Evolutionary conservation across 495 filamentous ascomycete species (phyloP), one percentile per base, ranked within the genome.

Genomic region (Xylaria cubensis): DNA sequence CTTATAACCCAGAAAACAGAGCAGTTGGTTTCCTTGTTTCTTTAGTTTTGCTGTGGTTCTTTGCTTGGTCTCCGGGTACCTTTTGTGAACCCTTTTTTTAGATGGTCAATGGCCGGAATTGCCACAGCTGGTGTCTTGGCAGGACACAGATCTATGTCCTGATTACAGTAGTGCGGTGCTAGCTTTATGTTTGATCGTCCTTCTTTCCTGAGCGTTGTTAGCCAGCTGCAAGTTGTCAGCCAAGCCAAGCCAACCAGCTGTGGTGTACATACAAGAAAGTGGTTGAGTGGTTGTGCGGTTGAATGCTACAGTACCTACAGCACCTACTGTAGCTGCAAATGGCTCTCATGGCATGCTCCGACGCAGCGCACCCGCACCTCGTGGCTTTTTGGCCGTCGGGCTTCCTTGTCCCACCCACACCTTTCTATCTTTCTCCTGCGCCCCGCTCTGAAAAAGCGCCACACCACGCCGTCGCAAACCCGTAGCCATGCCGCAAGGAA

Each of bases 311-410:
- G 42, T 46, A 46, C 42, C 42, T 29, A 29, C 26, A 29, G 26
- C 26, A 29, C 26, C 26, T 29, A 29, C 26, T 2, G 26, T 29
- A 29, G 15, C 62, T 64, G 24, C 29, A 44, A n/a, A 5, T 26
- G 21, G 21, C 64, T 26, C 19, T 51, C n/a, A n/a, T 41, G 59
- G 10, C 59, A 63, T 12, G 46, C 66, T 21, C 66, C 34, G 50
- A 58, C 53, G 53, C 29, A 58, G 15, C 41, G 26, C 48, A 46
- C 66, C 66, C 66, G 66, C 66, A 59, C 53, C 66, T 69, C 66
- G 66, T 69, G 66, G 66, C 66, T 58, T 69, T 62, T 46, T 39
- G 66, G 34, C 34, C n/a, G 26, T 66, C 64, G 64, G 64, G 46
- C 8, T n/a, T 50, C 64, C 50, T 56, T 7, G 64, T 67, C 50